phyloP scores from a whole-genome alignment of 2,329 filamentous ascomycete genomes.

The Peltaster fructicola region DNA sequence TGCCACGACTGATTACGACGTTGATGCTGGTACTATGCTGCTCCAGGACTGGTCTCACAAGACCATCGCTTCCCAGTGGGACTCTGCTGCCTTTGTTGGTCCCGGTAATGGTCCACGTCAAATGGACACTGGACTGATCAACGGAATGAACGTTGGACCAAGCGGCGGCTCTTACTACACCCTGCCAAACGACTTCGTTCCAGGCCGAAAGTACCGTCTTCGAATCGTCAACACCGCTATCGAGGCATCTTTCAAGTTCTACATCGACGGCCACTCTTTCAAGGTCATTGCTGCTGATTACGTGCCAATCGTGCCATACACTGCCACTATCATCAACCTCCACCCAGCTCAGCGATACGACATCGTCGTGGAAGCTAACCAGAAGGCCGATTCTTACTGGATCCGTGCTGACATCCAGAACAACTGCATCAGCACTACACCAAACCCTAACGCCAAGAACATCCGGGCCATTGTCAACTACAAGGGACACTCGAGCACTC shows the following conservation, averaged over 20 bases:
- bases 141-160: slow-evolving; percentile 15
- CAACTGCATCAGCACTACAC: slow-evolving; percentile 22
- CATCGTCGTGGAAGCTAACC: slow-evolving; percentile 16
- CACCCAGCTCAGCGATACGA: slow-evolving; percentile 22
- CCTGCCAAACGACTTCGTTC: slow-evolving; percentile 14
- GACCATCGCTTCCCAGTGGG: slow-evolving; percentile 10
- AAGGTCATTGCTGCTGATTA: slow-evolving; percentile 28
- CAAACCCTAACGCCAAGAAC: slow-evolving; percentile 17
- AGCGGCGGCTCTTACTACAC: slow-evolving; percentile 10
- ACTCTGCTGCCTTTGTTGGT: slow-evolving; percentile 7
- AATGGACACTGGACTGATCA: slow-evolving; percentile 18
- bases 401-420: slow-evolving; percentile 22
- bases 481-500: slow-evolving; percentile 15
- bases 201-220: slow-evolving; percentile 27
- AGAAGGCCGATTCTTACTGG: slow-evolving; percentile 18
- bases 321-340: slow-evolving; percentile 19
- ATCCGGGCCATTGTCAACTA: slow-evolving; percentile 22
- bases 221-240: slow-evolving; percentile 25
- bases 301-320: slow-evolving; percentile 26
- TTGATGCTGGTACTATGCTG: slow-evolving; percentile 21
- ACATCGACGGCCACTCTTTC: slow-evolving; percentile 25
- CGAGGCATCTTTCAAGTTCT: slow-evolving; percentile 21
- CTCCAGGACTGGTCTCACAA: slow-evolving; percentile 23
- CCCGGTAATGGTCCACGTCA: slow-evolving; percentile 17
- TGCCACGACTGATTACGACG: slow-evolving; percentile 21